Base-by-base conservation (phyloP, 208 protist genomes). In the Acanthamoeba castellanii region DNA sequence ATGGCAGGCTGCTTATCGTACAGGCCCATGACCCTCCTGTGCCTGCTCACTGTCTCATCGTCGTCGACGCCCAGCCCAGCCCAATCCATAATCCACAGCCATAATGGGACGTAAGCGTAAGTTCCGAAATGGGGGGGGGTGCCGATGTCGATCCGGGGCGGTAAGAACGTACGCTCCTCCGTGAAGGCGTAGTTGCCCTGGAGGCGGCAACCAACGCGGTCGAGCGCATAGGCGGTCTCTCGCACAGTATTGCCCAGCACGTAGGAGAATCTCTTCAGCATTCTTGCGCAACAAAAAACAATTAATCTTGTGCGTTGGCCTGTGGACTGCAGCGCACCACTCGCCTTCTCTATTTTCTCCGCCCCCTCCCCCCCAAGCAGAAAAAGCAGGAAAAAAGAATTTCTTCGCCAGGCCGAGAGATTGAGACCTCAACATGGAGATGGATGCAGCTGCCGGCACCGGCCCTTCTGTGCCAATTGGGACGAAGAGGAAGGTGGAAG, bases 131-230 rank as follows among this genome's bases (percentile, higher is more conserved):
- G 50, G 50, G 50, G 32, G 32, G 37, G 37, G 16, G 70, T 42
- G 22, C 13, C 14, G 59, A 88, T 6, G n/a, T 37, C 37, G 37
- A 37, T 37, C 30, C 85, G 61, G 34, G 20, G 27, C 22, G 9
- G 0, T 16, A 32, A 32, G 22, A 32, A 27, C 85, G 20, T 72
- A 91, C 85, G 50, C 25, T 91, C 34, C 76, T 91, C 85, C 85
- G 84, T 64, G 61, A 68, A 91, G 85, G 61, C 85, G 55, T 68
- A 91, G 61, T 64, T 74, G 50, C 85, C 85, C 55, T 91, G 57
- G 6, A 91, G n/a, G 85, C 50, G 50, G 45, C 50, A 91, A 72
- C 85, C 85, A 30, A 91, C 34, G 25, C 85, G 42, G 85, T 91
- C 85, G 25, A 91, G 47, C 22, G 85, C 55, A n/a, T 91, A 50